Evolutionary conservation across 805 yeast genomes (phyloP).

Genomic region (Candida yuanshanica): DNA sequence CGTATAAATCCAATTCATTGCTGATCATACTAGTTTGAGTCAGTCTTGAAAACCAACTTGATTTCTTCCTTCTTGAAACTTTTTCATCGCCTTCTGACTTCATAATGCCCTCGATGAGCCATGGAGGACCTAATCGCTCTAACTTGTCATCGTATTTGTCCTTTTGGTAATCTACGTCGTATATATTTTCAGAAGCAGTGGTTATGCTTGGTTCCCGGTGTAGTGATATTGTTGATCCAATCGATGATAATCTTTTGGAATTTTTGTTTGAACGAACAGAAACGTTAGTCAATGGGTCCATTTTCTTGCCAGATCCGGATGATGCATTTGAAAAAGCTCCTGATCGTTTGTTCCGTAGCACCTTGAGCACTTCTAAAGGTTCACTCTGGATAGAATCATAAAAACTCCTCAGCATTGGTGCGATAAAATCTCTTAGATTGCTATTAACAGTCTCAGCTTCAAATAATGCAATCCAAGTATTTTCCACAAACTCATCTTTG

Average conservation of each 20-base stretch:
- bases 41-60: slow-evolving; percentile 20
- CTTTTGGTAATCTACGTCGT: slow-evolving; percentile 26
- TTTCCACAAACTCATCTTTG: slow-evolving; percentile 39
- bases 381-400: slow-evolving; percentile 31
- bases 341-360: background rate
- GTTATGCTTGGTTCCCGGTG: slow-evolving; percentile 3
- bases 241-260: slow-evolving; percentile 21
- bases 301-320: background rate
- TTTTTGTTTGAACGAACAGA: slow-evolving; percentile 16
- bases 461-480: slow-evolving; percentile 43
- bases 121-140: slow-evolving; percentile 69
- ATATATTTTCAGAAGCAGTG: slow-evolving; percentile 18
- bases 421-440: slow-evolving; percentile 2
- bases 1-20: slow-evolving; percentile 27
- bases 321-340: slow-evolving; percentile 10
- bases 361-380: slow-evolving; percentile 14
- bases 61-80: slow-evolving; percentile 5
- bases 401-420: slow-evolving; percentile 23
- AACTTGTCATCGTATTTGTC: slow-evolving; percentile 52
- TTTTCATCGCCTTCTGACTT: slow-evolving; percentile 22
- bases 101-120: slow-evolving; percentile 69
- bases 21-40: slow-evolving; percentile 10
- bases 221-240: slow-evolving; percentile 17
- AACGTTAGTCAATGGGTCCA: slow-evolving; percentile 13
- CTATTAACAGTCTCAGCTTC: slow-evolving; percentile 11